Evolutionary conservation across 345 rosid genomes (phyloP).

Genomic region (Eucalyptus cloeziana): DNA sequence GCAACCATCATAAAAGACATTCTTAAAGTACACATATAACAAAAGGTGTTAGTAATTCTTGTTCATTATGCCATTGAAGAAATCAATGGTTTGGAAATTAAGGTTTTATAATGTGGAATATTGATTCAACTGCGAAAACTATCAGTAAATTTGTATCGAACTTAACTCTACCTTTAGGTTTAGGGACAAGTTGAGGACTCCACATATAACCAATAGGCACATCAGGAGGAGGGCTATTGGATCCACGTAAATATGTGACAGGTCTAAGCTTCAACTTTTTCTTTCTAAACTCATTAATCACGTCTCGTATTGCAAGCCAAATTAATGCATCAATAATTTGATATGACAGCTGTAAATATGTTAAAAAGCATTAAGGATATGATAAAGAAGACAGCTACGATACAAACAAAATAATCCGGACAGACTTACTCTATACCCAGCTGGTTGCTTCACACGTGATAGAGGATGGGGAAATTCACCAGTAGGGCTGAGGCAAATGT

Average conservation of each 20-base stretch:
- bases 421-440: slow-evolving; percentile 28
- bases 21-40: neutral
- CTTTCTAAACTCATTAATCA: slow-evolving; percentile 38
- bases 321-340: slow-evolving; percentile 42
- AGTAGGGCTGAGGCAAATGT: slow-evolving; percentile 26
- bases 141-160: neutral
- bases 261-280: slow-evolving; percentile 32
- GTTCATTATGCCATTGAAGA: neutral
- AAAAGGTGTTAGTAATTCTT: neutral
- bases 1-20: neutral
- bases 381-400: neutral
- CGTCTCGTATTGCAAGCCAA: slow-evolving; percentile 46
- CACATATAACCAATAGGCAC: slow-evolving; percentile 36
- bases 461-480: slow-evolving; percentile 52
- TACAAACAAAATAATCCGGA: neutral
- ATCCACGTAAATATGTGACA: slow-evolving; percentile 34
- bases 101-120: neutral
- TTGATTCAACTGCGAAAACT: neutral
- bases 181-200: slow-evolving; percentile 55
- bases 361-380: neutral
- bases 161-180: slow-evolving; percentile 32
- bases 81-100: neutral
- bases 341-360: slow-evolving; percentile 31
- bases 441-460: slow-evolving; percentile 34
- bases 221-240: slow-evolving; percentile 18